A percentile compares a stretch with the other conserved stretches of the same genome.
These are phyloP conservation scores for Paxillus rubicundulus DNA, from an alignment of 768 basidiomycete species.

Conservation along the genomic window DNA sequence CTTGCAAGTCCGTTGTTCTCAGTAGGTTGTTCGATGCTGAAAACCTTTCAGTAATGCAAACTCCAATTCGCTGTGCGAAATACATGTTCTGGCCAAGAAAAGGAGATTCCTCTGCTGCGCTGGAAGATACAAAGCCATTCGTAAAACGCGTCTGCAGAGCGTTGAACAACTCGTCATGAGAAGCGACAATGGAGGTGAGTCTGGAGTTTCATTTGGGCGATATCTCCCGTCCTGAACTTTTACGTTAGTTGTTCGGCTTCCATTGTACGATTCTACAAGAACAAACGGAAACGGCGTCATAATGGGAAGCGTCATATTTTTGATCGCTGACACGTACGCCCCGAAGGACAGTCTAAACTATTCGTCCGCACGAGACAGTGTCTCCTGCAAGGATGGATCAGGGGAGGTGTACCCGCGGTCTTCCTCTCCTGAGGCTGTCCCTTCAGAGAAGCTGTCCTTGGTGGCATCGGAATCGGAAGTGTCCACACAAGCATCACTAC, in stretches of 20 bases:
- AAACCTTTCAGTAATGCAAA: constrained; percentile 11
- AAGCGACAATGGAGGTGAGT: constrained; percentile 24
- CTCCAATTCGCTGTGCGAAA: constrained; percentile 26
- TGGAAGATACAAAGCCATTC: constrained; percentile 25
- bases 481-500: constrained; percentile 14
- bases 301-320: constrained; percentile 28
- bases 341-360: constrained; percentile 11
- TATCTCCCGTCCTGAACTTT: constrained; percentile 27
- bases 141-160: constrained; percentile 28
- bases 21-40: constrained; percentile 8
- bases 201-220: constrained; percentile 28
- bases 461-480: constrained; percentile 16
- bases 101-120: constrained; percentile 28
- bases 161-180: constrained; percentile 24
- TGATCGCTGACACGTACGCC: constrained; percentile 19
- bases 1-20: constrained; percentile 18
- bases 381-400: constrained; percentile 17
- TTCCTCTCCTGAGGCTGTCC: constrained; percentile 18
- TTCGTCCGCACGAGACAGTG: constrained; percentile 16
- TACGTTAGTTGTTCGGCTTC: constrained; percentile 33
- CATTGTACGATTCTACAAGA: constrained; percentile 32
- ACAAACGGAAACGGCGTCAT: constrained; percentile 25
- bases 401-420: constrained; percentile 10
- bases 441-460: constrained; percentile 20
- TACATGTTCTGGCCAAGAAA: constrained; percentile 26